These are phyloP conservation scores for Sporobolus alterniflorus DNA, from an alignment of 202 grass and related monocot genomes.

Conservation along the genomic window DNA sequence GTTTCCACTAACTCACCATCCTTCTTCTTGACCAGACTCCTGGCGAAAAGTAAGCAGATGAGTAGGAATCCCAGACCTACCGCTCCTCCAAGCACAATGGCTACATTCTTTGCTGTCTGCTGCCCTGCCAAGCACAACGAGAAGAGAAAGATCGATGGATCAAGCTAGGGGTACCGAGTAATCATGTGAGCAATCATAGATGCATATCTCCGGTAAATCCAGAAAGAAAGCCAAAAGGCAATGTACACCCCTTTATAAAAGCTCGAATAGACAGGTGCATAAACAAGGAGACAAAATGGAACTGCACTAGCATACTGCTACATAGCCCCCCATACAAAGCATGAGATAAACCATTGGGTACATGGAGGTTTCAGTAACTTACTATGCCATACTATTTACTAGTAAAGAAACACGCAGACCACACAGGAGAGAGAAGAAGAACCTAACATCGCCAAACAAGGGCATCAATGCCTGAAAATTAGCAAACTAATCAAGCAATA, in stretches of 20 bases:
- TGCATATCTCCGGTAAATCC: constrained; percentile 43
- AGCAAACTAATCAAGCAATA: constrained; percentile 21
- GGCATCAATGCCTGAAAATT: neutral
- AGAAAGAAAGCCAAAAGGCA: constrained; percentile 33
- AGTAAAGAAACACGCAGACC: constrained; percentile 7
- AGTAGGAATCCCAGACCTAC: constrained; percentile 86
- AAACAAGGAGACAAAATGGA: constrained; percentile 30
- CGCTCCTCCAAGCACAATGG: constrained; percentile 94
- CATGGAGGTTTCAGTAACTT: neutral
- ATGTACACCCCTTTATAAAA: constrained; percentile 41
- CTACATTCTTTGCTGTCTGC: constrained; percentile 92
- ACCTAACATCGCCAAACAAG: neutral
- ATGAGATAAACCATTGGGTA: neutral
- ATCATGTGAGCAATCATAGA: constrained; percentile 48
- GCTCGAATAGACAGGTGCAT: constrained; percentile 43
- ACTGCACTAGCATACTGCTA: constrained; percentile 23
- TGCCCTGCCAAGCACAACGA: constrained; percentile 57
- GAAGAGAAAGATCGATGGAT: constrained; percentile 34
- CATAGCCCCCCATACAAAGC: constrained; percentile 2
- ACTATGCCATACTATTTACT: neutral
- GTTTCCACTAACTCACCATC: constrained; percentile 67
- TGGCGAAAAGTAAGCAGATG: constrained; percentile 93
- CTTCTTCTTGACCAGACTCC: constrained; percentile 85
- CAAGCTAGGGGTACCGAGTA: constrained; percentile 26
- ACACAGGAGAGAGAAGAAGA: neutral